phyloP scores from a whole-genome alignment of 176 grass and related monocot genomes.

The Thalia dealbata region DNA sequence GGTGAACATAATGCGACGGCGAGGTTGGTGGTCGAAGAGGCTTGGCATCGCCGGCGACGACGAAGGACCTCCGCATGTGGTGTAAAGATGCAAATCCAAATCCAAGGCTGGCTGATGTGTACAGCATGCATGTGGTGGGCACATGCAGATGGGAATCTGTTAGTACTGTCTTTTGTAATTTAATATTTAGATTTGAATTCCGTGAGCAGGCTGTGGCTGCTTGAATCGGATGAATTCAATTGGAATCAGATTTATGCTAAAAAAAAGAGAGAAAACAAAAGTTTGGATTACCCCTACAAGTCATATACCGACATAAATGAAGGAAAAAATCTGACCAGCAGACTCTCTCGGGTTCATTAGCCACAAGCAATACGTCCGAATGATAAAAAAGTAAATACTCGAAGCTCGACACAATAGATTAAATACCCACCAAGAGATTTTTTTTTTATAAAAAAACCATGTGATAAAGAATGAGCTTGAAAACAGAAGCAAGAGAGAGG shows the following conservation, averaged over 20 bases:
- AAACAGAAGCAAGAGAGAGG: not conserved
- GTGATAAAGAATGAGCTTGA: not conserved
- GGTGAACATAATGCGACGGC: no score
- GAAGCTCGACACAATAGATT: no score
- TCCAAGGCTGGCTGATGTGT: not conserved
- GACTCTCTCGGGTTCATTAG: not conserved
- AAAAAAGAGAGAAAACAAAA: no score
- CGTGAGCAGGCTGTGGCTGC: no score
- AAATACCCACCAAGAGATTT: no score
- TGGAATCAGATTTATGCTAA: no score
- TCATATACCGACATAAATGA: no score
- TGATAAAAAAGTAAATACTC: not conserved
- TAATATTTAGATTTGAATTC: not conserved
- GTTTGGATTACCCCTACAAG: no score
- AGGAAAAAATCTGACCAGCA: no score
- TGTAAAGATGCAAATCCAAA: not conserved
- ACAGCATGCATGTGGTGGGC: not conserved
- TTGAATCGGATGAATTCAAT: no score
- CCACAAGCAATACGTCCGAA: not conserved
- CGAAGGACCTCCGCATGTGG: not conserved
- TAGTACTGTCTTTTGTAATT: not conserved
- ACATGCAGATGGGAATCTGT: no score
- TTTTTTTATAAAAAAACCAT: no score
- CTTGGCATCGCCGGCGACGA: not conserved
- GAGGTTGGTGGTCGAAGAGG: not conserved